Conservation (phyloP, 345 rosid genomes). For the Brassica cretica region DNA sequence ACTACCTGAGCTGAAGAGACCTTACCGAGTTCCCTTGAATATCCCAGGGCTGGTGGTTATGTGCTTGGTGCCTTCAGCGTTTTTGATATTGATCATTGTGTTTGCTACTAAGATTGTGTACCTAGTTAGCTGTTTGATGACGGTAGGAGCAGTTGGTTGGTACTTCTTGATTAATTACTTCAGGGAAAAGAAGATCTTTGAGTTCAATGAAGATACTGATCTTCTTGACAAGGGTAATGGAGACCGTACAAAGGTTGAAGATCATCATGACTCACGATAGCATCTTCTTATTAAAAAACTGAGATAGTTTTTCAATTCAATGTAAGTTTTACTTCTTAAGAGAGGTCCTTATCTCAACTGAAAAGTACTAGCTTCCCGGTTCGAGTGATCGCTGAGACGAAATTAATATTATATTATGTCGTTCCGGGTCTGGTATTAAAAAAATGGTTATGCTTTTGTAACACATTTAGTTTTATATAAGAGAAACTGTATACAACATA, state of each 20-base stretch:
- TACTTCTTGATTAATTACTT: conserved; percentile 55
- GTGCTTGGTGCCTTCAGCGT: conserved; percentile 66
- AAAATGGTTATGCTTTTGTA: not conserved
- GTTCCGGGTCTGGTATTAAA: not conserved
- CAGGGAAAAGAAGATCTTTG: conserved; percentile 46
- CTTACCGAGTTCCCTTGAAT: conserved; percentile 59
- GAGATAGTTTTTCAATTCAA: no score
- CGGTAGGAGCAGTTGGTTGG: conserved; percentile 64
- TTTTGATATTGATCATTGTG: conserved; percentile 53
- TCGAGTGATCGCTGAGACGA: not conserved
- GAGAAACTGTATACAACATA: conserved; percentile 22
- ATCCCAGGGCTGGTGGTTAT: conserved; percentile 51
- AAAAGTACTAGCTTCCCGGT: no score
- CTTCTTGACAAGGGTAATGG: conserved; percentile 30
- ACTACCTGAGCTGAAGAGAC: conserved; percentile 53
- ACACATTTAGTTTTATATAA: not conserved
- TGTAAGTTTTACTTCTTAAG: not conserved
- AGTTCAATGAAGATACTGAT: conserved; percentile 40
- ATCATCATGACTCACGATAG: conserved; percentile 12
- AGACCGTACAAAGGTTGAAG: conserved; percentile 18
- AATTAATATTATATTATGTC: not conserved
- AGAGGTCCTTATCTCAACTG: no score
- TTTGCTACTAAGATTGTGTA: conserved; percentile 62
- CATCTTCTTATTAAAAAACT: not conserved
- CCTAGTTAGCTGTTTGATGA: conserved; percentile 61